Evolutionary conservation across 192 early-diverging fungal genomes (phyloP), one percentile per base, ranked within the genome.

Genomic region (Coemansia sp.): DNA sequence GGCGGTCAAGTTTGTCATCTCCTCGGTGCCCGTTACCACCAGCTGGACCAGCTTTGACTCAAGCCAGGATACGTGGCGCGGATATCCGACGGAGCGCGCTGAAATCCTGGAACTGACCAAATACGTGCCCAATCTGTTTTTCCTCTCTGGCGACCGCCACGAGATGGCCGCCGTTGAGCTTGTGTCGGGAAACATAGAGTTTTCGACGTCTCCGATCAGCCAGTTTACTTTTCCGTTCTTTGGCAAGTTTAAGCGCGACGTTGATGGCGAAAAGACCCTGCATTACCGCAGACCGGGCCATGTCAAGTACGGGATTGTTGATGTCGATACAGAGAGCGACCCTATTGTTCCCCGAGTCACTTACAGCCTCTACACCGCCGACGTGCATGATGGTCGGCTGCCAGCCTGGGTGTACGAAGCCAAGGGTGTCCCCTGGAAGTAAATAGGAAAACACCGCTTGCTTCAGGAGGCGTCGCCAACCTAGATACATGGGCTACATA

Each of bases 111-210:
- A 39, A 2, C 19, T 71, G 34, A 75, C 69, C 1, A 44, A 55
- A 27, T 18, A 64, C 22, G 52, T 72, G 1, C 72, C 68, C 22
- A 76, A 76, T 18, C 46, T 72, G 37, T 60, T 69, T 24, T 66
- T 63, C 38, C 62, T 80, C 17, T 69, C 68, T 9, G 78, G 78
- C n/a, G 78, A 80, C 59, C 64, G 78, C 10, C 78, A 80, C 46
- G 78, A 74, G 35, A 74, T 73, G 62, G 71, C 72, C 2, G 72
- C 72, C 0, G 60, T 64, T 2, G 60, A 60, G 37, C 59, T 73
- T 45, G 54, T 61, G 6, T 67, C 60, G 9, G 69, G 70, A 1
- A 72, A 72, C 55, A 53, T 73, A 10, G 78, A 79, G 59, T 75
- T 75, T 15, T 75, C 72, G 2, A 72, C 67, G 5, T 75, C 72